phyloP scores from a whole-genome alignment of 225 moss, liverwort and hornwort species.

The Straminergon stramineum region DNA sequence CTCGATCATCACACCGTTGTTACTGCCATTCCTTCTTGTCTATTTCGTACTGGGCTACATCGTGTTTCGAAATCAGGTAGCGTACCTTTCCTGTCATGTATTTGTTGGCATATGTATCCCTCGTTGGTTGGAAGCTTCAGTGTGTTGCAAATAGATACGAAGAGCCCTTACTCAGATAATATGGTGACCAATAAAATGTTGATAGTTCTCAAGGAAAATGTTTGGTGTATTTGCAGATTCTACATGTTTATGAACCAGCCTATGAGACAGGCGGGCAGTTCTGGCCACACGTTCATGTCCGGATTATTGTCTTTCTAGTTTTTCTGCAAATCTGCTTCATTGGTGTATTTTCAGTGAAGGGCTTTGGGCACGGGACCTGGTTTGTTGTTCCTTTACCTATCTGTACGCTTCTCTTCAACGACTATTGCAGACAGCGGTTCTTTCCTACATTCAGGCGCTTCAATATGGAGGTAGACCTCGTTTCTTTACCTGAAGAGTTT shows the following conservation, averaged over 20 bases:
- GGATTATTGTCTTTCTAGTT: conserved; percentile 56
- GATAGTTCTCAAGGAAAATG: neutral
- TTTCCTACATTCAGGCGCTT: conserved; percentile 57
- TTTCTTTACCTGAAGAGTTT: neutral
- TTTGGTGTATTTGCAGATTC: conserved; percentile 42
- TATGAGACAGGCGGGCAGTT: conserved; percentile 91
- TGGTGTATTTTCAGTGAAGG: conserved; percentile 73
- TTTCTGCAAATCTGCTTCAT: conserved; percentile 85
- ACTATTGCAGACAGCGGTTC: conserved; percentile 61
- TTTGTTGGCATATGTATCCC: neutral
- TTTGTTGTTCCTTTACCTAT: conserved; percentile 57
- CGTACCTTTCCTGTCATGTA: neutral
- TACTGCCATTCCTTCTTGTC: conserved; percentile 81
- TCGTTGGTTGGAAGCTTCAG: neutral
- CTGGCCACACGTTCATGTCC: conserved; percentile 86
- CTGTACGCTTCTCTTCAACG: conserved; percentile 56
- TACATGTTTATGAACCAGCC: conserved; percentile 85
- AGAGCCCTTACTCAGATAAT: neutral
- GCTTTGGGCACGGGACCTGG: conserved; percentile 48
- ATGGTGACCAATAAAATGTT: neutral
- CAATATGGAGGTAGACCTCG: conserved; percentile 57
- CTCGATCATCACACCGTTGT: conserved; percentile 77
- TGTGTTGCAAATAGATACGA: neutral
- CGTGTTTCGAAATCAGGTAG: conserved; percentile 86
- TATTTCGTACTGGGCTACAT: conserved; percentile 84